Percentiles rank a stretch among this genome's conserved stretches.
Evolutionary conservation across 306 rosid genomes (phyloP).

Genomic region (Medicago ruthenica): DNA sequence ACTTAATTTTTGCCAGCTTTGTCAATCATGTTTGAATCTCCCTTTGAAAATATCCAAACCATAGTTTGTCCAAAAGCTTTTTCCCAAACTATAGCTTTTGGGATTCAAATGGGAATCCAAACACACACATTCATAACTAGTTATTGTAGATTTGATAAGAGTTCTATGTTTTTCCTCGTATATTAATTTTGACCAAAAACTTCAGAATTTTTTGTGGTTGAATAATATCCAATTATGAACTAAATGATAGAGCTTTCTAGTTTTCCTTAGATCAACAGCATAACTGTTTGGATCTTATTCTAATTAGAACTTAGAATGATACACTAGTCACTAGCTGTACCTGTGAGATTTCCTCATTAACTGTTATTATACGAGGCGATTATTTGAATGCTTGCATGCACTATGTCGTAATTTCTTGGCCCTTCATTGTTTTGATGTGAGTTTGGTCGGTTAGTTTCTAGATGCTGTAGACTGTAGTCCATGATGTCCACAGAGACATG

Average conservation of each 20-base stretch:
- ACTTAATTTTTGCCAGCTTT: background rate
- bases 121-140: background rate
- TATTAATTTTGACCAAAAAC: background rate
- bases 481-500: background rate
- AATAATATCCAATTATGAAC: constrained; percentile 13
- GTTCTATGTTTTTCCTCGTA: background rate
- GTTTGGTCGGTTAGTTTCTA: constrained; percentile 24
- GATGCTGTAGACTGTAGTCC: background rate
- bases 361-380: background rate
- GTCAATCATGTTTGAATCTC: background rate
- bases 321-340: constrained; percentile 6
- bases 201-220: background rate
- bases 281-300: constrained; percentile 20
- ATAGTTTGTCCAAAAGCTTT: constrained; percentile 1
- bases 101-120: constrained; percentile 10
- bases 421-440: constrained; percentile 1
- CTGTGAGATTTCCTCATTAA: constrained; percentile 7
- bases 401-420: constrained; percentile 7
- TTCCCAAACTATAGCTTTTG: background rate
- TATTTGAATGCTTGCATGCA: constrained; percentile 31
- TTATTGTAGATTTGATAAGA: background rate
- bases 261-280: constrained; percentile 8
- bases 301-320: background rate
- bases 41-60: constrained; percentile 1
- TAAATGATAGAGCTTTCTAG: constrained; percentile 10